A percentile compares a stretch with the other conserved stretches of the same genome.
Evolutionary conservation across 441 rosid genomes (phyloP).

Genomic region (Mallotus repandus): DNA sequence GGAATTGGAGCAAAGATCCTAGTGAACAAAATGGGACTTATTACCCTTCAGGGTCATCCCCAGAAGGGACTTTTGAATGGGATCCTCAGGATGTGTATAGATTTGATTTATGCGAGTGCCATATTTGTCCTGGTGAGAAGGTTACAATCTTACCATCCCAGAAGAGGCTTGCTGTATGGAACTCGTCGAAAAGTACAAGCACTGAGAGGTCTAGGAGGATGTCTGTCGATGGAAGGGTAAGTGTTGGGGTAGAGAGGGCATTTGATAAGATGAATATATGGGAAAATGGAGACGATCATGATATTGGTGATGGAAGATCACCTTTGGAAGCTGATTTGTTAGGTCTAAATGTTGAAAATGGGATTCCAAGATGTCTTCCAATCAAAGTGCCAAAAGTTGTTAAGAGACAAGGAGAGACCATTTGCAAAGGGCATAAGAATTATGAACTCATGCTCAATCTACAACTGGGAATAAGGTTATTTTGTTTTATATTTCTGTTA

Average conservation of each 20-base stretch:
- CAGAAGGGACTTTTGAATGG: slow-evolving; percentile 55
- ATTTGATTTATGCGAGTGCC: slow-evolving; percentile 47
- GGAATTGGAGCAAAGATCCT: slow-evolving; percentile 87
- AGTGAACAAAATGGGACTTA: slow-evolving; percentile 77
- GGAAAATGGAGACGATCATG: slow-evolving; percentile 35
- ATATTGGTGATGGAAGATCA: slow-evolving; percentile 27
- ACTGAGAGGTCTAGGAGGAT: slow-evolving; percentile 44
- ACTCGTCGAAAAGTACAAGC: slow-evolving; percentile 47
- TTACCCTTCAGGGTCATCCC: slow-evolving; percentile 53
- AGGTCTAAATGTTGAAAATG: slow-evolving; percentile 30
- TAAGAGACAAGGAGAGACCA: slow-evolving; percentile 79
- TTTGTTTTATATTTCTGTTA: not conserved
- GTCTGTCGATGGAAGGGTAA: slow-evolving; percentile 40
- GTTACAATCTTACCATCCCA: slow-evolving; percentile 75
- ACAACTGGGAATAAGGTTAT: slow-evolving; percentile 93
- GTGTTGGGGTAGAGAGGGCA: slow-evolving; percentile 51
- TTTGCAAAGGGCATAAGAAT: slow-evolving; percentile 87
- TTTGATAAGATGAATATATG: slow-evolving; percentile 59
- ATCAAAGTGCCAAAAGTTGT: slow-evolving; percentile 44
- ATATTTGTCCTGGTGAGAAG: slow-evolving; percentile 59
- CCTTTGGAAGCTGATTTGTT: slow-evolving; percentile 36
- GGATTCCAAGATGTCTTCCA: slow-evolving; percentile 28
- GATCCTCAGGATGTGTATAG: slow-evolving; percentile 67
- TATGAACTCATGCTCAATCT: slow-evolving; percentile 96
- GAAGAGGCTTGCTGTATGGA: slow-evolving; percentile 73